phyloP scores from a whole-genome alignment of 371 early-diverging fungal genomes.

The Mortierella sp. region DNA sequence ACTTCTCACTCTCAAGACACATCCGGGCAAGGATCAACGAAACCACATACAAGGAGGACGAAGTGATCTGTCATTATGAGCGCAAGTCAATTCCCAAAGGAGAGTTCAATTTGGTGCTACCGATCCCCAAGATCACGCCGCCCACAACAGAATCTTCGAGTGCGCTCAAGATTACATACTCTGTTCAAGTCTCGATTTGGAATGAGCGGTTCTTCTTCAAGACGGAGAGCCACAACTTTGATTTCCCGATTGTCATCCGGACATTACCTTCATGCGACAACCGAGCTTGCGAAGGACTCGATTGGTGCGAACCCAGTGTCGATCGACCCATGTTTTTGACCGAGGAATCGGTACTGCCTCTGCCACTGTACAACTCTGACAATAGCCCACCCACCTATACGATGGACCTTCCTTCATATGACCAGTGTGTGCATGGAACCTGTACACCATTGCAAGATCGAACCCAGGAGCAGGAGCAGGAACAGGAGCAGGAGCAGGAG shows the following conservation, averaged over 20 bases:
- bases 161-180: constrained; percentile 53
- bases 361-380: constrained; percentile 46
- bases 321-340: constrained; percentile 53
- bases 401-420: constrained; percentile 32
- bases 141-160: constrained; percentile 47
- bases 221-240: constrained; percentile 53
- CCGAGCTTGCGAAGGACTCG: constrained; percentile 45
- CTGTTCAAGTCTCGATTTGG: constrained; percentile 54
- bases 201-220: constrained; percentile 54
- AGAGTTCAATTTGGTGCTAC: constrained; percentile 39
- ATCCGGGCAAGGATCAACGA: constrained; percentile 53
- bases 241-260: constrained; percentile 45
- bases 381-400: constrained; percentile 39
- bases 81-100: constrained; percentile 50
- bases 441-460: constrained; percentile 2
- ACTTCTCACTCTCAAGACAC: constrained; percentile 48
- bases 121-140: constrained; percentile 48
- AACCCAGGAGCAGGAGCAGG: constrained; percentile 3
- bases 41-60: constrained; percentile 46
- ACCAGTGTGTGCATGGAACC: constrained; percentile 13
- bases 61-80: constrained; percentile 50
- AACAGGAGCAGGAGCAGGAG: constrained; percentile 5
- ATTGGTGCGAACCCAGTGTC: constrained; percentile 53
- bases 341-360: constrained; percentile 35
- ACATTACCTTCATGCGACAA: constrained; percentile 52